These are phyloP conservation scores for Isoetes taiwanensis DNA, from an alignment of 75 land plant genomes.

Conservation along the genomic window DNA sequence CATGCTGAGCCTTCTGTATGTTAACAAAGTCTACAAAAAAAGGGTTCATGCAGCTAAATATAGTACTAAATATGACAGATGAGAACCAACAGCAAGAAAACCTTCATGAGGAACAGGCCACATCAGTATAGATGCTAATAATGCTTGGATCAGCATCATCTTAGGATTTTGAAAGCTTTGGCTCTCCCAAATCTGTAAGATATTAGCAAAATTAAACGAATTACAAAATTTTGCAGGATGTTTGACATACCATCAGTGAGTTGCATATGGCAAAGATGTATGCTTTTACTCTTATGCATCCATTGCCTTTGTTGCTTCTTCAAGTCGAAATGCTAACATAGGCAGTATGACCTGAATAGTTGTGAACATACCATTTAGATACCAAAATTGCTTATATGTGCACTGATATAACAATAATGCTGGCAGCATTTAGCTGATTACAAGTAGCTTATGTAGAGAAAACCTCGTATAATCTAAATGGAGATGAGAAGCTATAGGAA, in stretches of 20 bases:
- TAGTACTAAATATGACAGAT: too few relatives aligned
- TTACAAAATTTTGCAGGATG: neutral
- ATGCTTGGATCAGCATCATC: neutral
- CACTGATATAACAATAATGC: too few relatives aligned
- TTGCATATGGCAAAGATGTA: neutral
- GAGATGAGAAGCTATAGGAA: too few relatives aligned
- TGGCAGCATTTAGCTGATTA: too few relatives aligned
- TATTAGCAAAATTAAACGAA: neutral
- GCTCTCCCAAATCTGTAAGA: neutral
- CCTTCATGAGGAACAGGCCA: neutral
- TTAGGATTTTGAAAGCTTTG: neutral
- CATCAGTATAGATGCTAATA: neutral
- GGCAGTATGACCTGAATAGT: neutral
- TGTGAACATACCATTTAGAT: too few relatives aligned
- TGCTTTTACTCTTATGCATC: neutral
- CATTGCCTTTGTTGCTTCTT: neutral
- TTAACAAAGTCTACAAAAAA: constrained; percentile 12
- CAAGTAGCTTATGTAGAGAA: too few relatives aligned
- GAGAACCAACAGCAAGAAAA: too few relatives aligned
- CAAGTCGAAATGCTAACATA: neutral
- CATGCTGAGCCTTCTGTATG: constrained; percentile 58
- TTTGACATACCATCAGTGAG: neutral
- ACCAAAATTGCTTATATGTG: too few relatives aligned
- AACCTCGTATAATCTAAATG: too few relatives aligned
- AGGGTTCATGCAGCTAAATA: neutral